phyloP scores from a whole-genome alignment of 169 alveolate species.

The Theileria parva region DNA sequence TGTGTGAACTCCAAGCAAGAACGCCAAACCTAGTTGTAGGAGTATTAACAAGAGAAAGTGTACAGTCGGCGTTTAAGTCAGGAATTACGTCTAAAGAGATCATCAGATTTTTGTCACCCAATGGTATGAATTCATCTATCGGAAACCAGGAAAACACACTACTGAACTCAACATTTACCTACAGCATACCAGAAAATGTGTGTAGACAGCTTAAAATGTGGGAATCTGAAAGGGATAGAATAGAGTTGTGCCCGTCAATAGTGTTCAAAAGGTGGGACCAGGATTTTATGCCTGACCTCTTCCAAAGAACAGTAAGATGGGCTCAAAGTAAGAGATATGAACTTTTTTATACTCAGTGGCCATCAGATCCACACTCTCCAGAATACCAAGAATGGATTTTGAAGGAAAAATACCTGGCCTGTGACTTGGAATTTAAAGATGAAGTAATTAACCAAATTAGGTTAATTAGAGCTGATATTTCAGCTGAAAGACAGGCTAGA shows the following conservation, averaged over 20 bases:
- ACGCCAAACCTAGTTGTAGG: conserved; percentile 87
- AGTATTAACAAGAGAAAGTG: conserved; percentile 81
- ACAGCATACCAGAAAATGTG: conserved; percentile 82
- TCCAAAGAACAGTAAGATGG: conserved; percentile 80
- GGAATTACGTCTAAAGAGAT: conserved; percentile 87
- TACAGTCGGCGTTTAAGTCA: conserved; percentile 80
- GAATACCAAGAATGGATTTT: conserved; percentile 74
- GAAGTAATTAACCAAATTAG: conserved; percentile 78
- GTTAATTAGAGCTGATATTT: conserved; percentile 30
- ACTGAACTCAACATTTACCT: not conserved
- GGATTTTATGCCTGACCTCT: conserved; percentile 79
- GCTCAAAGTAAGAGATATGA: conserved; percentile 78
- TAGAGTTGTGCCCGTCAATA: conserved; percentile 74
- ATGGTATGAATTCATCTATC: conserved; percentile 69
- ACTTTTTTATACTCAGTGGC: conserved; percentile 77
- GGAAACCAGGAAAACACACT: not conserved
- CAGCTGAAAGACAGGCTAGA: conserved; percentile 23
- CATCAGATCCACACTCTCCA: conserved; percentile 66
- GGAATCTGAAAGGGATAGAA: conserved; percentile 85
- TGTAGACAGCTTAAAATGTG: conserved; percentile 83
- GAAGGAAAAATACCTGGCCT: conserved; percentile 75
- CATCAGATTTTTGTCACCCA: conserved; percentile 79
- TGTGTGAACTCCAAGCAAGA: conserved; percentile 86
- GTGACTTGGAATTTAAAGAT: conserved; percentile 77
- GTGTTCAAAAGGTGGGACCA: conserved; percentile 77